These are phyloP conservation scores for Penicillium sp. DNA, from an alignment of 2,329 filamentous ascomycete genomes.

Conservation along the genomic window DNA sequence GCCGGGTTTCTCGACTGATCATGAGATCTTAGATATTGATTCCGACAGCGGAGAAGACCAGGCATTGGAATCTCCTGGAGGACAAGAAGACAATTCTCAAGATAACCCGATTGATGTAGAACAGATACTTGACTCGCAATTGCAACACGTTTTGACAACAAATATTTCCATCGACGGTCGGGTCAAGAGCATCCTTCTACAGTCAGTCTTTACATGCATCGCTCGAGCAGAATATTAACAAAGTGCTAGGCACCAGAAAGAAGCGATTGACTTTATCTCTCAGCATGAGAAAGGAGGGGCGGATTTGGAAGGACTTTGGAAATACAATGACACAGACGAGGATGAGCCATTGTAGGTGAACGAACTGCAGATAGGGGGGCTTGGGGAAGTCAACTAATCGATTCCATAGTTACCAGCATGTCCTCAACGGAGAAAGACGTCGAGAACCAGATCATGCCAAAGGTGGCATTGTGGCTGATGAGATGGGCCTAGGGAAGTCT, in stretches of 20 bases:
- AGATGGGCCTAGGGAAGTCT: slow-evolving; percentile 64
- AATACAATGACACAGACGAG: slow-evolving; percentile 3
- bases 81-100: not conserved
- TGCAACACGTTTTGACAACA: not conserved
- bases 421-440: slow-evolving; percentile 1
- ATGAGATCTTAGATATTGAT: not conserved
- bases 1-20: not conserved
- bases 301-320: slow-evolving; percentile 1
- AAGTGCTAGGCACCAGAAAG: not conserved
- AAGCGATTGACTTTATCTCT: not conserved
- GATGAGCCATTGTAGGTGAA: slow-evolving; percentile 4
- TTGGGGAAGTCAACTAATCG: not conserved
- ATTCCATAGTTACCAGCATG: not conserved
- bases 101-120: not conserved
- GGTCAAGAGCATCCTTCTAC: not conserved
- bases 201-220: not conserved
- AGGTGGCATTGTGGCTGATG: slow-evolving; percentile 59
- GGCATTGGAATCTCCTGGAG: not conserved
- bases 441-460: slow-evolving; percentile 5
- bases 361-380: not conserved
- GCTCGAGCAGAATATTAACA: not conserved
- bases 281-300: not conserved
- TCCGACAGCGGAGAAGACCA: not conserved
- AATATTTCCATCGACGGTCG: not conserved
- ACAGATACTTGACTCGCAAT: not conserved